Base-by-base conservation (phyloP, 2,329 filamentous ascomycete species). In the Fusarium setosum region DNA sequence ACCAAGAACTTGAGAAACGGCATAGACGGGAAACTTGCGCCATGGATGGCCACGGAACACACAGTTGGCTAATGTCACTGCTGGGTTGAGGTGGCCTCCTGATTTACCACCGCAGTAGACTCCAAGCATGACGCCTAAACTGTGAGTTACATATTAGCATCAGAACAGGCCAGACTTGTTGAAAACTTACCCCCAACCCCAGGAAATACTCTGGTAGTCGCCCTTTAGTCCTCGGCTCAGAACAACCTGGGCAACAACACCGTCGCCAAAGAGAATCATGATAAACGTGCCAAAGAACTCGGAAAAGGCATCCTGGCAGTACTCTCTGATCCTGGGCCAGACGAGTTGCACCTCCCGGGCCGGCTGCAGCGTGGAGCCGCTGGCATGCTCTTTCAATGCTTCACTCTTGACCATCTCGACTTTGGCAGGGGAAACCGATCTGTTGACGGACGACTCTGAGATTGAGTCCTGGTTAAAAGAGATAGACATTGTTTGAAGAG, bases 241-340 rank as follows among this genome's bases (percentile, higher is more conserved):
- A 0, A 88, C 78, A 1, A 91, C 89, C 74, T 92, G 90, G 4
- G 90, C 90, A 18, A 92, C 88, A 54, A 87, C 87, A n/a, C 88
- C 90, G 61, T 92, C 86, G 5, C 90, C 90, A 69, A 92, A 92
- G 37, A 92, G 77, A 59, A 92, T 81, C 63, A 92, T 76, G 54
- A 90, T 83, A 79, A 92, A 88, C 12, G 87, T 89, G 8, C 89
- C 89, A 48, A 90, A 84, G 76, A 92, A 91, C 67, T 92, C 89
- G 1, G 87, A 86, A 65, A 91, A 87, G 2, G 84, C 84, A 63
- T 91, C 88, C 59, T 84, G 82, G 34, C 85, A 78, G 24, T 76
- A 68, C 18, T 80, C 76, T 40, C 88, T 82, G 24, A 88, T 75
- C 35, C 79, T 80, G 45, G 79, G 83, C 89, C 89, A 91, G 17